Base-by-base conservation (phyloP, 2,329 filamentous ascomycete species). In the Aquanectria penicillioides region DNA sequence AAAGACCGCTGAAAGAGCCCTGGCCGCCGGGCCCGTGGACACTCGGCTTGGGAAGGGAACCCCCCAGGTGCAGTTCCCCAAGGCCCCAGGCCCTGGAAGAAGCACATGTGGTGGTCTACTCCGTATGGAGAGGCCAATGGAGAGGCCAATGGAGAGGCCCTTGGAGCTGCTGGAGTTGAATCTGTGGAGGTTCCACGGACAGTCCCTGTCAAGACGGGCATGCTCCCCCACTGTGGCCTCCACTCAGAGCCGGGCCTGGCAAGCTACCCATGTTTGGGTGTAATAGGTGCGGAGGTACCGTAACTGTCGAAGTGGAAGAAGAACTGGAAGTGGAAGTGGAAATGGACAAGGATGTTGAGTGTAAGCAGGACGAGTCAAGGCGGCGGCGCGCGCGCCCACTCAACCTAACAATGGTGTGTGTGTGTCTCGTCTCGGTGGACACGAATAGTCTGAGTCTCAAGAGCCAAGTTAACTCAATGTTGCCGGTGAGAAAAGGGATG, bases 41-140 rank as follows among this genome's bases (percentile, higher is more conserved):
- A 31, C 15, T n/a, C n/a, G n/a, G n/a, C n/a, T n/a, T n/a, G n/a
- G 47, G 47, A 50, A 34, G 47, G 46, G 47, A 50, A 31, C 34
- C 25, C 47, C 34, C 47, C 37, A 44, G 23, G 33, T 44, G 31
- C 37, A 53, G 49, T 37, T 44, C 49, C 38, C 46, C 46, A 38
- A 33, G 46, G 38, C 46, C 33, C 36, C 13, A 50, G 47, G 47
- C 22, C 47, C 47, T 38, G 33, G 47, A 44, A 44, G 41, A 44
- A 44, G 41, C 41, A 44, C 31, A 44, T 44, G 41, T 26, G 17
- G 41, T 26, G 15, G 25, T 18, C 41, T 26, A n/a, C n/a, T n/a
- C n/a, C n/a, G n/a, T n/a, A 44, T 44, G 47, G 28, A 33, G 48
- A 52, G 22, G 48, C 48, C 48, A 52, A 43, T 52, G 48, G 37